Evolutionary conservation across 106 monocot species (phyloP), one percentile per base, ranked within the genome.

Genomic region (Acanthochlamys bracteata): DNA sequence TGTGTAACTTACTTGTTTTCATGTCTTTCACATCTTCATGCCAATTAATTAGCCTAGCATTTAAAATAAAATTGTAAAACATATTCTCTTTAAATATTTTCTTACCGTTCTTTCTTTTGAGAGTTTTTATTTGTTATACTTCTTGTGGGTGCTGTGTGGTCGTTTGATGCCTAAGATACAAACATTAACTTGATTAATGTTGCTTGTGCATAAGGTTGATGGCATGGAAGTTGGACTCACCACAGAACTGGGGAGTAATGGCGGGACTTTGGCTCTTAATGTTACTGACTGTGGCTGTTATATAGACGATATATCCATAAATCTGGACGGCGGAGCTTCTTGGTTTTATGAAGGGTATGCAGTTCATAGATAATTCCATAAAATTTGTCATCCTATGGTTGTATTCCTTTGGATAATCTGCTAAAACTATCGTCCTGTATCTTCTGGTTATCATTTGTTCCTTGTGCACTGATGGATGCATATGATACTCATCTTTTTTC

Each of bases 321-420:
- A 59, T 39, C 71, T 98, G 65, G 71, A 85, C 61, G 98, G 98
- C 47, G 88, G 88, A 81, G 91, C 88, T 62, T 92, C 98, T 73
- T 98, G 98, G 98, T 83, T 98, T 65, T 98, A 98, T 76, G 88
- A 98, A 89, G 98, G 92, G 98, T 98, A 89, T 60, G 79, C 39
- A 59, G 7, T 46, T 46, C 45, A 10, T 46, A 14, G 14, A n/a
- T n/a, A n/a, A n/a, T n/a, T n/a, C 45, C 45, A 46, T 46, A 46
- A 46, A 10, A 8, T 46, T 46, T 46, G 8, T 46, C 14, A 46
- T 10, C 8, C 11, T 46, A 46, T 46, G 45, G 14, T 46, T 10
- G 11, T 46, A 46, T 10, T 46, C 8, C 14, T 19, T 16, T 16
- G 53, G n/a, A 54, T 54, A 6, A 54, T 16, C 7, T 19, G 19